Conservation (phyloP, 257 asterid species). For the Mentha longifolia region DNA sequence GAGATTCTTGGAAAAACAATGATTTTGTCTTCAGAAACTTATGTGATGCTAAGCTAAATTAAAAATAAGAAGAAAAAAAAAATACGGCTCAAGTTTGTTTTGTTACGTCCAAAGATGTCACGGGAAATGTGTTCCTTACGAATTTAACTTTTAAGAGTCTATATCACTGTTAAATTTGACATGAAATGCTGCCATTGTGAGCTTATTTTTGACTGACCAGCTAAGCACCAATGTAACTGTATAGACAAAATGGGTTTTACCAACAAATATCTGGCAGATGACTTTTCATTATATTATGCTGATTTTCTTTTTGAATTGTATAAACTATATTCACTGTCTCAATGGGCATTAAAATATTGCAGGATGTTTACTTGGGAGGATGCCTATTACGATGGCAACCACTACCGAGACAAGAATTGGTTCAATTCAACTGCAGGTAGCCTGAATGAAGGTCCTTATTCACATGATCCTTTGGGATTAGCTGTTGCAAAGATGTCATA, state of each 20-base stretch:
- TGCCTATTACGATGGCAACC: slow-evolving; percentile 63
- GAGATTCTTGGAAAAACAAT: neutral
- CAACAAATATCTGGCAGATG: neutral
- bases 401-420: slow-evolving; percentile 45
- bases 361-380: slow-evolving; percentile 94
- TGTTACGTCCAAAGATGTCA: neutral
- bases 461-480: slow-evolving; percentile 76
- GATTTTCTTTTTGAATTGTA: slow-evolving; percentile 14
- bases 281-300: too few species aligned
- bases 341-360: slow-evolving; percentile 39
- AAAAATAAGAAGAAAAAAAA: neutral
- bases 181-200: slow-evolving; percentile 19
- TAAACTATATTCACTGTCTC: slow-evolving; percentile 22
- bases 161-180: neutral
- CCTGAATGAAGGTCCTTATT: slow-evolving; percentile 53
- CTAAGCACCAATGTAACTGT: too few species aligned
- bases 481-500: slow-evolving; percentile 91
- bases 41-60: slow-evolving; percentile 10
- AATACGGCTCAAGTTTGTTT: neutral
- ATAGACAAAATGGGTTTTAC: neutral
- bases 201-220: slow-evolving; percentile 8
- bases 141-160: slow-evolving; percentile 6
- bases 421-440: slow-evolving; percentile 43
- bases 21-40: slow-evolving; percentile 4
- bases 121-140: neutral